Base-by-base conservation (phyloP, 192 early-diverging fungal species). In the Jimgerdemannia lactiflua region DNA sequence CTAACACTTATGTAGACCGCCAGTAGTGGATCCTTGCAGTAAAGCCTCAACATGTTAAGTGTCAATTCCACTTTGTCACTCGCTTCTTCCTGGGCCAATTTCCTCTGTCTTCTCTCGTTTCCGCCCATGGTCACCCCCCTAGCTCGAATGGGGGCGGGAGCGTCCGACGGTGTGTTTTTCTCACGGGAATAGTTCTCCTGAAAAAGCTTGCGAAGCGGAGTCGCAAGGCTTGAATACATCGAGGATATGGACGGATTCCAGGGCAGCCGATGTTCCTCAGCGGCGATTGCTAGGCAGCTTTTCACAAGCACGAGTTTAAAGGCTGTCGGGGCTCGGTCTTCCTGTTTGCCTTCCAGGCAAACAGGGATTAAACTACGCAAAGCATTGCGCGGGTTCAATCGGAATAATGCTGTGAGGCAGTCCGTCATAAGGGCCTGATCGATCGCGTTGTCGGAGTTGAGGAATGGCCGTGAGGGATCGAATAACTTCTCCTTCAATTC, bases 61-160 rank as follows among this genome's bases (percentile, higher is more conserved):
- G 97, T 86, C n/a, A 98, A 82, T 73, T 97, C 94, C 63, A 92
- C 85, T 20, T 91, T 90, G 76, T 98, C 95, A n/a, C 85, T 85
- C 29, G 78, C 78, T 41, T 84, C 84, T 29, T 91, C 86, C 29
- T 84, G 73, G 4, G 77, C 49, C 18, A 82, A 82, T 19, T 86
- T 77, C 73, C 82, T 87, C 29, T 83, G 75, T 67, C 86, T 87
- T 49, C 85, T 88, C 44, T 85, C 88, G 17, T 68, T 83, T 2
- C 78, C 65, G 17, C 71, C 76, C n/a, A 29, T 29, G 29, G 77
- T 71, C 10, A 78, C 63, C 18, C 74, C 69, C 20, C 78, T 80
- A 41, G 85, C 88, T 43, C 83, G 67, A 1, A 39, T 44, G 43
- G 4, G 18, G 72, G 39, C 11, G 67, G 42, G 43, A 59, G 4